phyloP scores from a whole-genome alignment of 331 rosid genomes.

The Quercus lobata region DNA sequence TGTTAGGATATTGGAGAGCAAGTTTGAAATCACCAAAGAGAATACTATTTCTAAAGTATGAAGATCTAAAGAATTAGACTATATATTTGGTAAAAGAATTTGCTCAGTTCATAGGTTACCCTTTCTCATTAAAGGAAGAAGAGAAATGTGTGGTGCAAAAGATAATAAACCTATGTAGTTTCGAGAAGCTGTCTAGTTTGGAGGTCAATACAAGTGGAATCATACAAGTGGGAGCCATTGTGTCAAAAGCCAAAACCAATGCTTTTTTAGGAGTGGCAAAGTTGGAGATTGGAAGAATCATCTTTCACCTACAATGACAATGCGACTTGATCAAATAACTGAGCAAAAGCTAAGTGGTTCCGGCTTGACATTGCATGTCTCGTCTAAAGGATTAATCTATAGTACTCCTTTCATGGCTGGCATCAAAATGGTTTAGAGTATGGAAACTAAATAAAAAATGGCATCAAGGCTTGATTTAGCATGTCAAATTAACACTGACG shows the following conservation, averaged over 20 bases:
- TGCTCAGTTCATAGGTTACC: conserved; percentile 6
- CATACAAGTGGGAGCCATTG: not conserved
- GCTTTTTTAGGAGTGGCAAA: conserved; percentile 1
- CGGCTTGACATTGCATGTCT: too few species aligned
- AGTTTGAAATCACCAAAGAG: conserved; percentile 8
- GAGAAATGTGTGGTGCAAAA: not conserved
- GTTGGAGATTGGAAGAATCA: conserved; percentile 2
- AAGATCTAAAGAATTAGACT: conserved; percentile 5
- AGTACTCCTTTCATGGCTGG: too few species aligned
- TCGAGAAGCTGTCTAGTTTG: conserved; percentile 11
- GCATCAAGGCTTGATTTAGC: too few species aligned
- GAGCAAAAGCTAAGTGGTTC: conserved; percentile 5
- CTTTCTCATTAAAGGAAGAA: conserved; percentile 10
- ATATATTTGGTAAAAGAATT: not conserved
- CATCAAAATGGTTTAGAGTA: too few species aligned
- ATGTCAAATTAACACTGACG: too few species aligned
- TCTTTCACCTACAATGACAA: conserved; percentile 3
- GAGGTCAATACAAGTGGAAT: conserved; percentile 15
- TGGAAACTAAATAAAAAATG: too few species aligned
- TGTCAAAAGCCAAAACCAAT: not conserved
- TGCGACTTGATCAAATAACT: not conserved
- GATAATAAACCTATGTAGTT: conserved; percentile 5
- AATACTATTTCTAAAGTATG: conserved; percentile 1
- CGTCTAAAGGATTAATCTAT: too few species aligned
- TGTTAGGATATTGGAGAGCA: conserved; percentile 8